Evolutionary conservation across 371 early-diverging fungal genomes (phyloP).

Genomic region (Coemansia sp.): DNA sequence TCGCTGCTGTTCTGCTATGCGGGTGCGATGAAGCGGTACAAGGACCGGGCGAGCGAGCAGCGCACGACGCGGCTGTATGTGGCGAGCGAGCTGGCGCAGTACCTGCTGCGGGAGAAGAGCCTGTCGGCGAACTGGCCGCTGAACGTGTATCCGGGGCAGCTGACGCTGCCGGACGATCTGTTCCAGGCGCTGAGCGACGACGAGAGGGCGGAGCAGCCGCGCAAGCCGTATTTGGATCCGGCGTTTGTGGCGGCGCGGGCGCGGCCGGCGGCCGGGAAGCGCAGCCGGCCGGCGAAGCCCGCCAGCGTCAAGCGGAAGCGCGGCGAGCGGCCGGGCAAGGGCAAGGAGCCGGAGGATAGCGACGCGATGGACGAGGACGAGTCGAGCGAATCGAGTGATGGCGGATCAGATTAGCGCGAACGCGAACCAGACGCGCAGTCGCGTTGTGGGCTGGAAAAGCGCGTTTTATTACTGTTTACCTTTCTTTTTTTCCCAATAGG

Average conservation of each 20-base stretch:
- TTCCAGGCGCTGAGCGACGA: slow-evolving; percentile 27
- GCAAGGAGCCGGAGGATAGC: slow-evolving; percentile 13
- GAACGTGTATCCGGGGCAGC: slow-evolving; percentile 42
- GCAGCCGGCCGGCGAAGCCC: slow-evolving; percentile 8
- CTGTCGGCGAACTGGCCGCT: slow-evolving; percentile 42
- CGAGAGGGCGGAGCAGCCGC: slow-evolving; percentile 9
- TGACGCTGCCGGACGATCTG: slow-evolving; percentile 29
- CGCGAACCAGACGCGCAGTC: too few relatives aligned
- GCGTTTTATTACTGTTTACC: too few relatives aligned
- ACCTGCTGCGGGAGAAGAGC: slow-evolving; percentile 69
- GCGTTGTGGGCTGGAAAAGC: too few relatives aligned
- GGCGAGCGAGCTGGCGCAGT: slow-evolving; percentile 78
- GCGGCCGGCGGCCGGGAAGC: slow-evolving; percentile 28
- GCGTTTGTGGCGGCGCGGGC: slow-evolving; percentile 33
- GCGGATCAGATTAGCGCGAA: not conserved
- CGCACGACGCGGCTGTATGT: slow-evolving; percentile 63
- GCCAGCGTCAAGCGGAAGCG: too few relatives aligned
- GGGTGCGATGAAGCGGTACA: slow-evolving; percentile 76
- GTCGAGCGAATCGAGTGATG: slow-evolving; percentile 20
- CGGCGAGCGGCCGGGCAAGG: not conserved
- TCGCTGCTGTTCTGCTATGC: slow-evolving; percentile 77
- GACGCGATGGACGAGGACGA: slow-evolving; percentile 25
- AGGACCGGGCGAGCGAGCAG: slow-evolving; percentile 55
- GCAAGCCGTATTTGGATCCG: slow-evolving; percentile 23
- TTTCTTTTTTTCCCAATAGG: too few relatives aligned